These are phyloP conservation scores for Trichocladium uniseriatum DNA, from an alignment of 495 filamentous ascomycete species.

Conservation along the genomic window DNA sequence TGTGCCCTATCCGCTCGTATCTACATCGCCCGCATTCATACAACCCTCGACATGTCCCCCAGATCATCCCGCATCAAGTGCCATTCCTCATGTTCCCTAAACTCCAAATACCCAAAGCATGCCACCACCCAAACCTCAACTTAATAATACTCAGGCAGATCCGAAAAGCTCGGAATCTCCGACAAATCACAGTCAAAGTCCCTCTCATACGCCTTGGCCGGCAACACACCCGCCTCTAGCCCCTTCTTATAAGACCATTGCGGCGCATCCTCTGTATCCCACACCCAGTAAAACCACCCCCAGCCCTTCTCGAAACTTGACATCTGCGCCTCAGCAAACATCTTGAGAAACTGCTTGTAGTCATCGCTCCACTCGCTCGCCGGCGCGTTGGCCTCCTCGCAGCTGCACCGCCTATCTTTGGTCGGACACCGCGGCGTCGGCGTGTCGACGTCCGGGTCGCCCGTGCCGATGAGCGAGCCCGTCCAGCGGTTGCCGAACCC, in stretches of 20 bases:
- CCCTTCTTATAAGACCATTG: conserved; percentile 95
- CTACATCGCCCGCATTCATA: too few relatives aligned
- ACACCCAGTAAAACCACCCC: conserved; percentile 99
- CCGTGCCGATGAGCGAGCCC: conserved; percentile 58
- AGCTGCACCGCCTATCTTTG: conserved; percentile 55
- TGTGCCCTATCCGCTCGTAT: too few relatives aligned
- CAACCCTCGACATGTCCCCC: too few relatives aligned
- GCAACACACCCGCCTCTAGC: conserved; percentile 74
- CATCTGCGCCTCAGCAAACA: conserved; percentile 96
- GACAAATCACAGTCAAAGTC: conserved; percentile 62
- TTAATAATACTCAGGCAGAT: conserved; percentile 62
- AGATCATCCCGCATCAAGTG: too few relatives aligned
- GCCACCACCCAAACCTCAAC: too few relatives aligned
- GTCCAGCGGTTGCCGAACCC: conserved; percentile 83
- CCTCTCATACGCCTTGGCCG: conserved; percentile 64
- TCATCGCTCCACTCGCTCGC: conserved; percentile 52
- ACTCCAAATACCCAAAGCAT: conserved; percentile 2
- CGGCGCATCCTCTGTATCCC: conserved; percentile 43
- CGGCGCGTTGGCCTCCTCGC: conserved; percentile 65
- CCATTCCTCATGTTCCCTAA: background rate
- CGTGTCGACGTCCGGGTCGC: conserved; percentile 44
- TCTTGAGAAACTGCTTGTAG: conserved; percentile 80
- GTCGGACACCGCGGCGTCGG: conserved; percentile 64
- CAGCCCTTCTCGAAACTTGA: conserved; percentile 76
- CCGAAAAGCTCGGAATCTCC: conserved; percentile 61